Evolutionary conservation across 2,329 filamentous ascomycete species (phyloP).

Genomic region (Plectosphaerella plurivora): DNA sequence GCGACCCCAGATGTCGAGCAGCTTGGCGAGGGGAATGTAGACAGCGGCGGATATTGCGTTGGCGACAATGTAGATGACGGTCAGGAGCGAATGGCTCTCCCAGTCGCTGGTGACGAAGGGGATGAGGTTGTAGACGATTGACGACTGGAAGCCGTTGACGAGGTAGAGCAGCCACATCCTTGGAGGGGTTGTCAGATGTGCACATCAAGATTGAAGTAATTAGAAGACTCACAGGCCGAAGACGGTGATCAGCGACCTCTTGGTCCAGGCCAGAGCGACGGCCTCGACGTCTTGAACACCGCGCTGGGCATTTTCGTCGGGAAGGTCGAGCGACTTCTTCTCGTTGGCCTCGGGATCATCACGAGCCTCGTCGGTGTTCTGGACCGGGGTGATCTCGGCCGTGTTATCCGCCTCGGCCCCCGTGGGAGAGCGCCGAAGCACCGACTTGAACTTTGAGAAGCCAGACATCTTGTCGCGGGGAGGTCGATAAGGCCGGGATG

Average conservation of each 20-base stretch:
- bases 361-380: no score
- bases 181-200: fast-evolving
- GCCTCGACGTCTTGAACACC: constrained; percentile 18
- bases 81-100: constrained; percentile 46
- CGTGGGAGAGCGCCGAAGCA: no score
- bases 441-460: no score
- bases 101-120: constrained; percentile 48
- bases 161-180: constrained; percentile 37
- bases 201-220: neutral
- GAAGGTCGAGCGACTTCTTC: constrained; percentile 2
- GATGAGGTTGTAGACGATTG: constrained; percentile 33
- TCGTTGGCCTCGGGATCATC: neutral
- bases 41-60: constrained; percentile 51
- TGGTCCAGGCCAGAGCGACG: constrained; percentile 15
- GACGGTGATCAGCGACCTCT: constrained; percentile 12
- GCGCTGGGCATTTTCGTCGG: constrained; percentile 11
- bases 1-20: constrained; percentile 60
- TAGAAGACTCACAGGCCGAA: constrained; percentile 10
- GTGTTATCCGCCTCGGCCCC: no score
- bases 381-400: no score
- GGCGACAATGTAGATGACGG: constrained; percentile 49
- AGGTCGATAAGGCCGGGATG: no score
- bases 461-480: no score
- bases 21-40: constrained; percentile 59
- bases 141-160: constrained; percentile 42